Evolutionary conservation across 352 stramenopile genomes (phyloP).

Genomic region (Peronosclerospora sorghi): DNA sequence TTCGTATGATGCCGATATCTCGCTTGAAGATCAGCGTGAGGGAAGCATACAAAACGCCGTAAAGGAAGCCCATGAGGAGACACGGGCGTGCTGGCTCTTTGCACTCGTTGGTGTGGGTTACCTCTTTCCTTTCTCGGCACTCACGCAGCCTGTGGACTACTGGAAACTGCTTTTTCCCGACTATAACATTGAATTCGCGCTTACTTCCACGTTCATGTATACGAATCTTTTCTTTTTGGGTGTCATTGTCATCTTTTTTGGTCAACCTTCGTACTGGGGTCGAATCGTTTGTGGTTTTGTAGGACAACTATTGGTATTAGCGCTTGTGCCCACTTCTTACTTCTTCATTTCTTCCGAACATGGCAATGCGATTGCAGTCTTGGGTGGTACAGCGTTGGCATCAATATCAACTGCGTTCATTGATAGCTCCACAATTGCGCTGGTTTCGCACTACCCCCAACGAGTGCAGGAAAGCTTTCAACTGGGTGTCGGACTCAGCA

Average conservation of each 20-base stretch:
- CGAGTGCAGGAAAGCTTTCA: slow-evolving; percentile 76
- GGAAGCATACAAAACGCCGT: slow-evolving; percentile 12
- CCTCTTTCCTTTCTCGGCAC: slow-evolving; percentile 80
- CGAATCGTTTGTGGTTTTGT: slow-evolving; percentile 73
- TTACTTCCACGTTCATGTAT: slow-evolving; percentile 81
- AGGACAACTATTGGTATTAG: slow-evolving; percentile 57
- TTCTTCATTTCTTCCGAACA: slow-evolving; percentile 58
- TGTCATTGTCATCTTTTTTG: slow-evolving; percentile 51
- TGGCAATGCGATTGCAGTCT: slow-evolving; percentile 50
- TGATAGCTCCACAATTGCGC: slow-evolving; percentile 72
- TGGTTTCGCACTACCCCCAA: slow-evolving; percentile 72
- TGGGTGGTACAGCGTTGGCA: slow-evolving; percentile 49
- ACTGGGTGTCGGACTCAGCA: slow-evolving; percentile 68
- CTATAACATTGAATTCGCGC: slow-evolving; percentile 80
- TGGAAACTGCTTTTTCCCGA: slow-evolving; percentile 79
- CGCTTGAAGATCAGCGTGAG: slow-evolving; percentile 21
- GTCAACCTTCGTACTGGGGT: slow-evolving; percentile 52
- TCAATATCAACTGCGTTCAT: slow-evolving; percentile 74
- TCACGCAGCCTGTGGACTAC: slow-evolving; percentile 85
- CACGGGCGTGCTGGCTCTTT: slow-evolving; percentile 48
- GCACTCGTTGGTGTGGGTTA: slow-evolving; percentile 69
- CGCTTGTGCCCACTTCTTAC: slow-evolving; percentile 69
- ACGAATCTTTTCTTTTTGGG: slow-evolving; percentile 61
- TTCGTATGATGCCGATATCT: slow-evolving; percentile 22
- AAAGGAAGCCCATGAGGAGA: slow-evolving; percentile 37